Evolutionary conservation across 768 basidiomycete species (phyloP).

Genomic region (Mycena amicta): DNA sequence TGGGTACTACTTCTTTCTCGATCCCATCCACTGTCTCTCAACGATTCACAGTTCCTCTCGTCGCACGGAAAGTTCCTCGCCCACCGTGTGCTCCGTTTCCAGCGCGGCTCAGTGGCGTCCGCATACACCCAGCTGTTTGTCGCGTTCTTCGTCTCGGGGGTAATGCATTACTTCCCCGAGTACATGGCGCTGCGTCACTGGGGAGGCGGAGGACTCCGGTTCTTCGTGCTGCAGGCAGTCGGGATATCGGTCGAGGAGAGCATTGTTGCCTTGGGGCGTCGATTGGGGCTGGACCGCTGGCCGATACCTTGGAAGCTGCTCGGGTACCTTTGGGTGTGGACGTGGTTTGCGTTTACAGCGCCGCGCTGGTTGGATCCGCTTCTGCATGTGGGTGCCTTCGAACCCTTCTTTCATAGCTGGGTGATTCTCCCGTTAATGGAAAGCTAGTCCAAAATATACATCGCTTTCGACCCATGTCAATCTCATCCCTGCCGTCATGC

Average conservation of each 20-base stretch:
- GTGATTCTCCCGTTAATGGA: neutral
- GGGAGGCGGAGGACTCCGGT: slow-evolving; percentile 31
- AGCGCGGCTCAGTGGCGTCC: slow-evolving; percentile 7
- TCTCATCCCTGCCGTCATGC: too few relatives aligned
- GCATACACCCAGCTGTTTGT: slow-evolving; percentile 15
- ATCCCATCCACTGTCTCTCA: too few relatives aligned
- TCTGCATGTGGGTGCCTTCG: slow-evolving; percentile 7
- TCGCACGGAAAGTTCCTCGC: slow-evolving; percentile 14
- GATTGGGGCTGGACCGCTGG: slow-evolving; percentile 6
- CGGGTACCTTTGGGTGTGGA: slow-evolving; percentile 32
- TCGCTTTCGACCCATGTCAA: too few relatives aligned
- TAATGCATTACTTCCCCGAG: slow-evolving; percentile 37
- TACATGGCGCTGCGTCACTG: slow-evolving; percentile 31
- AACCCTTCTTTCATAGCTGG: neutral
- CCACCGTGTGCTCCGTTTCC: neutral
- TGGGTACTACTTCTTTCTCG: neutral
- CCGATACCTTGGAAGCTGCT: slow-evolving; percentile 17
- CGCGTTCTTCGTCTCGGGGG: slow-evolving; percentile 36
- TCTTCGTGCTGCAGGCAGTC: slow-evolving; percentile 38
- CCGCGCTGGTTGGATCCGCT: slow-evolving; percentile 24
- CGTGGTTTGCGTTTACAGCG: slow-evolving; percentile 32
- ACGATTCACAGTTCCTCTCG: slow-evolving; percentile 16
- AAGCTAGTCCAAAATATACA: too few relatives aligned
- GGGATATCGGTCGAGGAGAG: slow-evolving; percentile 32
- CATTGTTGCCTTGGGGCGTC: slow-evolving; percentile 18